phyloP scores from a whole-genome alignment of 2,329 filamentous ascomycete species.

The Penicillium sp. region DNA sequence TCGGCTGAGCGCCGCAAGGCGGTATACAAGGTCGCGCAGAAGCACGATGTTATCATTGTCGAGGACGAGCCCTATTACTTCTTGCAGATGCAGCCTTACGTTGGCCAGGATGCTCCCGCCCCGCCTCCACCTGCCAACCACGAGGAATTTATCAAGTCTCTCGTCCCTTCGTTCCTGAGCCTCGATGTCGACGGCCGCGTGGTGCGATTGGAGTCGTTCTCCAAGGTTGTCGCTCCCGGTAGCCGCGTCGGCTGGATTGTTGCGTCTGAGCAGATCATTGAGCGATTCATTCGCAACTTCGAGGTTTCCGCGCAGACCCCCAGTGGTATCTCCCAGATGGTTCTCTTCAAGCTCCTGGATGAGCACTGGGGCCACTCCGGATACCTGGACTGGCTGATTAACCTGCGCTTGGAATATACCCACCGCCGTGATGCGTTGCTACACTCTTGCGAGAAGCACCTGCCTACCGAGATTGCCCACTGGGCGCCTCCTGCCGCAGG shows the following conservation, averaged over 20 bases:
- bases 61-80: constrained; percentile 97
- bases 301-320: constrained; percentile 85
- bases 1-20: constrained; percentile 63
- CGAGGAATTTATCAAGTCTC: constrained; percentile 68
- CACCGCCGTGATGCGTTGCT: constrained; percentile 73
- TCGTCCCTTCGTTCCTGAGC: constrained; percentile 74
- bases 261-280: constrained; percentile 77
- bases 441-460: constrained; percentile 71
- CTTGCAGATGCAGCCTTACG: constrained; percentile 77
- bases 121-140: constrained; percentile 60
- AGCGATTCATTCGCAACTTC: constrained; percentile 76
- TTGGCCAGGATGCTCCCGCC: constrained; percentile 51
- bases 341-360: constrained; percentile 85
- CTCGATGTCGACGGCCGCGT: constrained; percentile 86
- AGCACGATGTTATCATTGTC: constrained; percentile 81
- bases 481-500: constrained; percentile 81
- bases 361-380: constrained; percentile 91
- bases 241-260: constrained; percentile 86
- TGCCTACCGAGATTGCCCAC: constrained; percentile 71
- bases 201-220: constrained; percentile 87
- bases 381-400: constrained; percentile 85
- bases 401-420: constrained; percentile 79
- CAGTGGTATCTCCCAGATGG: constrained; percentile 76
- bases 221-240: constrained; percentile 83
- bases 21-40: constrained; percentile 74